Evolutionary conservation across 208 protist genomes (phyloP).

Genomic region (Trypanosoma boissoni): DNA sequence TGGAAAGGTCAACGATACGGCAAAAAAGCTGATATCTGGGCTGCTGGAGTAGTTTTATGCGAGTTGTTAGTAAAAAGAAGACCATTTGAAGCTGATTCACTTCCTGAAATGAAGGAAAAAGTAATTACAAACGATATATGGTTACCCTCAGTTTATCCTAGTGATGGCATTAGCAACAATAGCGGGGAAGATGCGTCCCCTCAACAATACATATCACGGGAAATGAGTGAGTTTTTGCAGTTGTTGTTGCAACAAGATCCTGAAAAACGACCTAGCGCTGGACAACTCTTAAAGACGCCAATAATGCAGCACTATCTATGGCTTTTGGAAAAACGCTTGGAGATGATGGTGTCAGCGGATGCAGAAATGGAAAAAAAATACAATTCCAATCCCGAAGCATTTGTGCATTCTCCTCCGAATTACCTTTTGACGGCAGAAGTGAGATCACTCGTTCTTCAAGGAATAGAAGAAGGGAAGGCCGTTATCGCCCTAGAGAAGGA

Average conservation of each 20-base stretch:
- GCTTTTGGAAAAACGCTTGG: conserved; percentile 69
- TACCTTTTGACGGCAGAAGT: conserved; percentile 44
- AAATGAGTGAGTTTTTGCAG: conserved; percentile 76
- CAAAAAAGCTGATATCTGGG: conserved; percentile 90
- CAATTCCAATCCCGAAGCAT: conserved; percentile 23
- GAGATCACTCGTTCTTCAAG: conserved; percentile 40
- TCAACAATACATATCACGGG: conserved; percentile 41
- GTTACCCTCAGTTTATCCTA: conserved; percentile 39
- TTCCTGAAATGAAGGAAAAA: conserved; percentile 52
- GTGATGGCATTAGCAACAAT: conserved; percentile 7
- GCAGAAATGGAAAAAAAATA: conserved; percentile 34
- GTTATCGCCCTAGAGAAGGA: conserved; percentile 42
- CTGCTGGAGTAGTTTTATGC: conserved; percentile 78
- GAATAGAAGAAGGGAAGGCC: conserved; percentile 62
- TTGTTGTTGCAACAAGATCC: conserved; percentile 64
- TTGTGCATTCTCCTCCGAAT: conserved; percentile 4
- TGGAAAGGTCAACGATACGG: conserved; percentile 80
- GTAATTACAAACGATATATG: conserved; percentile 53
- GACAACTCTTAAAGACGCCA: conserved; percentile 66
- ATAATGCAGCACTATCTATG: conserved; percentile 82
- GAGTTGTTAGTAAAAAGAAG: conserved; percentile 74
- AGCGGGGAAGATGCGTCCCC: background rate
- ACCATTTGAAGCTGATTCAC: conserved; percentile 64
- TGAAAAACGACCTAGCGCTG: conserved; percentile 57
- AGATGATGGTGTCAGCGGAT: conserved; percentile 44